Evolutionary conservation across 2,329 filamentous ascomycete species (phyloP), one percentile per base, ranked within the genome.

Genomic region (Thelonectria rubi): DNA sequence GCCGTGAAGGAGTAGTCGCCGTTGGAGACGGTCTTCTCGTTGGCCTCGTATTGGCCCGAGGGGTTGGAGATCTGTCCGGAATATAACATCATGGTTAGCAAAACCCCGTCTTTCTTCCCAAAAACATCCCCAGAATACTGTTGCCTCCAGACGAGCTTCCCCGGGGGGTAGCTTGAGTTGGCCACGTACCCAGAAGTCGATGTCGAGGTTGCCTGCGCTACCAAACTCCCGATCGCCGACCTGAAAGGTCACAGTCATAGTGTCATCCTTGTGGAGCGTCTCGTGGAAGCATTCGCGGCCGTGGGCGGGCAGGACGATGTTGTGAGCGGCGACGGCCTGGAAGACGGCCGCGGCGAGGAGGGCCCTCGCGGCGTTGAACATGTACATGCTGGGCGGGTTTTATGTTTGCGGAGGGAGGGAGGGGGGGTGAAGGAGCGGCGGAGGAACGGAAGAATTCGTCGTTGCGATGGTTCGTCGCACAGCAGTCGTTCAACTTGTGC

Each of bases 241-340:
- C 82, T 98, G 95, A 85, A 96, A 99, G 30, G 94, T 97, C 62
- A 99, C 94, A 9, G 93, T 97, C 95, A 99, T 99, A 80, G 91
- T 92, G 83, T 99, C 95, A 79, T 97, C 95, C 77, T 86, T 88
- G 83, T 97, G 94, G 62, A 99, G 88, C 72, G 84, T 80, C 82
- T 99, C 95, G 84, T 97, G 92, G 86, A 98, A 99, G 84, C 95
- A 99, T 83, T 99, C 95, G 80, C 93, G 88, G 75, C 93, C 92
- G 81, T 99, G 93, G 71, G 94, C 91, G 65, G 90, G 90, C 74
- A 99, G 89, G 78, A 95, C 92, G 80, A 99, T 98, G 84, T 96
- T 98, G 87, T 99, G 95, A 72, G 92, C 93, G 68, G 86, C 84
- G 68, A 89, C 84, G 71, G 87, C 85, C 72, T 88, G 82, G 70